These are phyloP conservation scores for Persicaria maculosa DNA, from an alignment of 148 eudicot genomes.

Conservation along the genomic window DNA sequence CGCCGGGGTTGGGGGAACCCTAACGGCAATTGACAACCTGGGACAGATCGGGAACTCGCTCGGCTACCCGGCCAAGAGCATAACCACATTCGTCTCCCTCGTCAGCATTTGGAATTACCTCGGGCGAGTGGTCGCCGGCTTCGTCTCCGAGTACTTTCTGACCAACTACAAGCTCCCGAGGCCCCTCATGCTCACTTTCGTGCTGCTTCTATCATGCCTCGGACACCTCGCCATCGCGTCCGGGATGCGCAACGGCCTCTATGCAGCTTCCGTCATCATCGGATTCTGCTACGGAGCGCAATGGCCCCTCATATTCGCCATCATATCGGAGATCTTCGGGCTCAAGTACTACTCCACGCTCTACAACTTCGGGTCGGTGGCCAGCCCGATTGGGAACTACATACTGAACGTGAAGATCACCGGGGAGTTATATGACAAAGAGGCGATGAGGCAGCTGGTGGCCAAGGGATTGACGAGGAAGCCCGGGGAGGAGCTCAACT, in stretches of 20 bases:
- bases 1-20: conserved; percentile 26
- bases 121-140: conserved; percentile 24
- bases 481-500: conserved; percentile 14
- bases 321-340: conserved; percentile 28
- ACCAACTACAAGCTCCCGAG: conserved; percentile 26
- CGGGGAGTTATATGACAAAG: conserved; percentile 21
- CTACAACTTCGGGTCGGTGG: conserved; percentile 18
- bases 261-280: conserved; percentile 13
- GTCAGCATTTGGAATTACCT: conserved; percentile 35
- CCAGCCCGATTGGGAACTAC: conserved; percentile 22
- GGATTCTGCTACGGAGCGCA: conserved; percentile 17
- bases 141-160: conserved; percentile 20
- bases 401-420: conserved; percentile 20
- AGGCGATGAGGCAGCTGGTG: conserved; percentile 19
- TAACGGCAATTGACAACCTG: conserved; percentile 26
- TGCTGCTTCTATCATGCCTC: conserved; percentile 19
- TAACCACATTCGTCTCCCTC: conserved; percentile 25
- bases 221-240: conserved; percentile 18
- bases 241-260: conserved; percentile 18
- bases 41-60: conserved; percentile 24
- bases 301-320: conserved; percentile 20
- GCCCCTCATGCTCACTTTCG: conserved; percentile 22
- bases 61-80: conserved; percentile 20
- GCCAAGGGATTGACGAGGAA: conserved; percentile 18
- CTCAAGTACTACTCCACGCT: conserved; percentile 26